Evolutionary conservation across 2,329 filamentous ascomycete species (phyloP).

Genomic region (Xylariaceae sp.): DNA sequence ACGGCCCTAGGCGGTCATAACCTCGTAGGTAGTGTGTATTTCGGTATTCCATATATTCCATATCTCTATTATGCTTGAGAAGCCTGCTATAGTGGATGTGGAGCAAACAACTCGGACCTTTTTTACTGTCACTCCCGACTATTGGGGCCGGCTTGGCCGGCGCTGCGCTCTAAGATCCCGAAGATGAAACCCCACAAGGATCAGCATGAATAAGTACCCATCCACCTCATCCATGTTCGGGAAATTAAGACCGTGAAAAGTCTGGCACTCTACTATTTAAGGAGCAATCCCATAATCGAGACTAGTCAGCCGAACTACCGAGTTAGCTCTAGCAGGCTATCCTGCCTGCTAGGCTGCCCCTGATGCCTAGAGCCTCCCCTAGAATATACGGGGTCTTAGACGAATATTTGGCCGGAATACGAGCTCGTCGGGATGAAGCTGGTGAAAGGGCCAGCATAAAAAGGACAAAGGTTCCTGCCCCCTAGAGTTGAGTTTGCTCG

Average conservation of each 20-base stretch:
- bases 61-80: too few relatives aligned
- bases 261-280: constrained; percentile 1
- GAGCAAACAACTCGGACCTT: too few relatives aligned
- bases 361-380: constrained; percentile 7
- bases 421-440: constrained; percentile 2
- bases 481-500: background rate
- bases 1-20: too few relatives aligned
- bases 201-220: background rate
- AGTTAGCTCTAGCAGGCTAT: constrained; percentile 9
- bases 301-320: constrained; percentile 3
- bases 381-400: background rate
- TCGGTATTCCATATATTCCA: too few relatives aligned
- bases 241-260: constrained; percentile 19
- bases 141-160: too few relatives aligned
- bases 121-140: too few relatives aligned
- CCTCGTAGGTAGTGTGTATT: too few relatives aligned
- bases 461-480: too few relatives aligned
- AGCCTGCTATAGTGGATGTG: too few relatives aligned
- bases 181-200: constrained; percentile 1
- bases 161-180: too few relatives aligned
- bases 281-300: background rate
- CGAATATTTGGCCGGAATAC: constrained; percentile 1
- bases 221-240: constrained; percentile 14
- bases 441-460: constrained; percentile 16
- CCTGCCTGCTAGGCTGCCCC: constrained; percentile 18